Percentiles rank a stretch among this genome's conserved stretches.
Evolutionary conservation across 2,329 filamentous ascomycete species (phyloP).

Genomic region (Thielaviopsis punctulata): DNA sequence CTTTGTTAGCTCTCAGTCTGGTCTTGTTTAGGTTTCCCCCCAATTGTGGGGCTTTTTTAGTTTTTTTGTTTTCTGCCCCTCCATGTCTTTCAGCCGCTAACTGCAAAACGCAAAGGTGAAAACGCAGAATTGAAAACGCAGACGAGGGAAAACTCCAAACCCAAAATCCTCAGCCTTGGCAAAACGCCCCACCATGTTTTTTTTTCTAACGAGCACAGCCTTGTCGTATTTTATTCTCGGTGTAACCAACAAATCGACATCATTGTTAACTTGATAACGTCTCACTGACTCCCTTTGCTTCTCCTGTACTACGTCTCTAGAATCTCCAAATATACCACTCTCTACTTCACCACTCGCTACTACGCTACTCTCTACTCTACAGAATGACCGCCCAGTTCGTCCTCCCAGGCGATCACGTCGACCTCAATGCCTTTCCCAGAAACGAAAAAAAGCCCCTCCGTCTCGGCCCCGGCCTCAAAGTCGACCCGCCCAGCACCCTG

Average conservation of each 20-base stretch:
- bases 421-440: slow-evolving; percentile 47
- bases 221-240: background rate
- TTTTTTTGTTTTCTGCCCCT: slow-evolving; percentile 6
- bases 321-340: slow-evolving; percentile 13
- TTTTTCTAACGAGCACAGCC: slow-evolving; percentile 7
- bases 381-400: slow-evolving; percentile 31
- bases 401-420: slow-evolving; percentile 66
- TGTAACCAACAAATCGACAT: background rate
- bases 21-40: slow-evolving; percentile 7
- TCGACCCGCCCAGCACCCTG: slow-evolving; percentile 61
- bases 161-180: slow-evolving; percentile 4
- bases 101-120: no score
- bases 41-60: slow-evolving; percentile 8
- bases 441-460: slow-evolving; percentile 55
- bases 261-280: background rate
- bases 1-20: no score
- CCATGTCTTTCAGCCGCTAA: slow-evolving; percentile 1
- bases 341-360: slow-evolving; percentile 34
- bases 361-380: no score
- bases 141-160: no score
- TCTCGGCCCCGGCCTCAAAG: slow-evolving; percentile 67
- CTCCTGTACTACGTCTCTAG: background rate
- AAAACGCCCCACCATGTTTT: slow-evolving; percentile 4
- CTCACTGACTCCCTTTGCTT: background rate
- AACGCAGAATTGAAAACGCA: no score